Evolutionary conservation across 2,329 filamentous ascomycete genomes (phyloP).

Genomic region (Neurospora sp.): DNA sequence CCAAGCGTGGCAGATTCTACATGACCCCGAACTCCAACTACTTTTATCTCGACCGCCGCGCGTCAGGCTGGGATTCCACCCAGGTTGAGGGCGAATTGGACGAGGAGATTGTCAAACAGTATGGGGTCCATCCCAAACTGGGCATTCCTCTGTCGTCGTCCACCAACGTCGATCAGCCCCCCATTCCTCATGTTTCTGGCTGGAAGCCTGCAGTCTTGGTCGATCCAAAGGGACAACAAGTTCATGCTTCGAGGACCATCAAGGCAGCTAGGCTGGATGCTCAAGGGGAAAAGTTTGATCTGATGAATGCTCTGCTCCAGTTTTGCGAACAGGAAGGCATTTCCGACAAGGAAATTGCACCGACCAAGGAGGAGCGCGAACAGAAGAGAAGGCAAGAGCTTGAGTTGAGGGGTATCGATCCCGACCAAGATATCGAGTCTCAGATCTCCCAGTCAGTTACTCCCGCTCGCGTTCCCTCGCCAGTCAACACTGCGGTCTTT

Average conservation of each 20-base stretch:
- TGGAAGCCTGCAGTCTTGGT: conserved; percentile 16
- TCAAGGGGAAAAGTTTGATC: conserved; percentile 12
- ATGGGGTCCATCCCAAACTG: conserved; percentile 42
- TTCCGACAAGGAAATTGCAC: conserved; percentile 14
- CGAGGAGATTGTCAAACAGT: conserved; percentile 36
- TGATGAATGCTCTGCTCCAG: conserved; percentile 13
- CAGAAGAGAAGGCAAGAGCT: conserved; percentile 12
- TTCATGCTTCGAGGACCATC: conserved; percentile 19
- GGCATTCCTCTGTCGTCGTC: conserved; percentile 43
- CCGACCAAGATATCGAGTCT: conserved; percentile 2
- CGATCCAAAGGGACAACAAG: conserved; percentile 11
- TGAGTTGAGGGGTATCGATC: conserved; percentile 12
- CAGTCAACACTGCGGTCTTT: conserved; percentile 7
- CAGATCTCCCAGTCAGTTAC: neutral
- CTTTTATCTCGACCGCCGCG: conserved; percentile 45
- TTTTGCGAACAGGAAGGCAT: conserved; percentile 20
- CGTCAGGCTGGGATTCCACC: conserved; percentile 43
- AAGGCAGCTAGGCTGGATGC: conserved; percentile 12
- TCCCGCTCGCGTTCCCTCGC: neutral
- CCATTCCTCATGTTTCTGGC: conserved; percentile 9
- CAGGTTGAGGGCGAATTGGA: conserved; percentile 42
- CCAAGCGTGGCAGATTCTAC: conserved; percentile 43
- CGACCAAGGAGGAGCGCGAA: conserved; percentile 14
- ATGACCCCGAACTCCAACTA: conserved; percentile 43
- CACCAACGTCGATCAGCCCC: conserved; percentile 21